A percentile compares a stretch with the other conserved stretches of the same genome.
These are phyloP conservation scores for Alternaria rosae DNA, from an alignment of 2,329 filamentous ascomycete species.

Conservation along the genomic window DNA sequence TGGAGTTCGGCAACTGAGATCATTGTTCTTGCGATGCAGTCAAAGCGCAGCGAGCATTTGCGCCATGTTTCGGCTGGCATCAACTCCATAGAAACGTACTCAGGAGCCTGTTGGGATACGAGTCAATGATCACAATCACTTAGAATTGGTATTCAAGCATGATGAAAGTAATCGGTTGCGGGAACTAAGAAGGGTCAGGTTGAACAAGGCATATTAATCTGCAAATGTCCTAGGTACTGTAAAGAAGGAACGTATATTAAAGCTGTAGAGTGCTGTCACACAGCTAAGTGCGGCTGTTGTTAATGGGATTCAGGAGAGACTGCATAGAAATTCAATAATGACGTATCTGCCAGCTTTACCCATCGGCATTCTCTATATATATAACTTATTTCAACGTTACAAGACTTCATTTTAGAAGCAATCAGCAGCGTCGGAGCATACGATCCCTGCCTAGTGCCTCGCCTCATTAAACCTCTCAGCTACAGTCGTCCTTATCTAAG, in stretches of 20 bases:
- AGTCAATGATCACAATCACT: slow-evolving; percentile 1
- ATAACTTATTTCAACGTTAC: too few relatives aligned
- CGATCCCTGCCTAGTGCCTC: neutral
- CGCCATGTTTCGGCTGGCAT: slow-evolving; percentile 17
- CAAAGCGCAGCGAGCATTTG: slow-evolving; percentile 12
- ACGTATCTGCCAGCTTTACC: too few relatives aligned
- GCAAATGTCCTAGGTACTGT: too few relatives aligned
- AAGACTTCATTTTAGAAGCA: neutral
- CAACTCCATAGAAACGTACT: slow-evolving; percentile 18
- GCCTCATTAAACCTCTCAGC: neutral
- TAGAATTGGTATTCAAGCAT: neutral
- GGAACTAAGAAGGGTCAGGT: neutral
- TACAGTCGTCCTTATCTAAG: too few relatives aligned
- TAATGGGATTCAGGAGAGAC: too few relatives aligned
- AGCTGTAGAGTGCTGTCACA: too few relatives aligned
- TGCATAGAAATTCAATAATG: too few relatives aligned
- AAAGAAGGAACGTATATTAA: too few relatives aligned
- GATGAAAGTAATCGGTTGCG: neutral
- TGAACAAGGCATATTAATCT: neutral
- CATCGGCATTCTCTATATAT: too few relatives aligned
- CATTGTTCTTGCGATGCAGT: slow-evolving; percentile 23
- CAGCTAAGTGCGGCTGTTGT: too few relatives aligned
- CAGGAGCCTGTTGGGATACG: slow-evolving; percentile 20
- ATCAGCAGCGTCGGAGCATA: neutral
- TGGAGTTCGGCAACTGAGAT: slow-evolving; percentile 24